Conservation (phyloP, 257 asterid genomes). For the Primulina huaijiensis region DNA sequence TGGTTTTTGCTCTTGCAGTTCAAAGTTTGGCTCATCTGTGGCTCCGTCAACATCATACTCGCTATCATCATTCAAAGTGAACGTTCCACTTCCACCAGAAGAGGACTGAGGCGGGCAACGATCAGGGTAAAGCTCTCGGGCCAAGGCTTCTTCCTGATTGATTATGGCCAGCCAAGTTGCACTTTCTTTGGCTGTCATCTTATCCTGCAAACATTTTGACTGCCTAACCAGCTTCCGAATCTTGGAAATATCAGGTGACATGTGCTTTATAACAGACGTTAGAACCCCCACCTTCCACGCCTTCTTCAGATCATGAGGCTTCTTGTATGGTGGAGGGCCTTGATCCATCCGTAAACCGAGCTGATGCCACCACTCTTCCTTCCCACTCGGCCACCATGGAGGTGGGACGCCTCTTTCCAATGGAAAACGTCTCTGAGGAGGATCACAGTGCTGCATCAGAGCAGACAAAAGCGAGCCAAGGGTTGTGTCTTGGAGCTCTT, state of each 20-base stretch:
- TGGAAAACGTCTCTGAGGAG: constrained; percentile 32
- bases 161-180: constrained; percentile 29
- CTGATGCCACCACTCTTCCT: constrained; percentile 32
- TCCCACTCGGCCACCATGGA: constrained; percentile 32
- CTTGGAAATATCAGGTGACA: constrained; percentile 30
- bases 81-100: constrained; percentile 22
- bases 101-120: constrained; percentile 23
- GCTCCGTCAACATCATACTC: constrained; percentile 31
- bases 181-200: constrained; percentile 32
- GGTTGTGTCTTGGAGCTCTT: constrained; percentile 29
- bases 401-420: constrained; percentile 27
- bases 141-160: constrained; percentile 27
- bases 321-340: constrained; percentile 31
- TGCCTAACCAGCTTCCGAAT: constrained; percentile 30
- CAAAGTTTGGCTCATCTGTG: constrained; percentile 20
- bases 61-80: constrained; percentile 20
- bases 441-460: constrained; percentile 31
- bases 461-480: constrained; percentile 29
- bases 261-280: constrained; percentile 28
- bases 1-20: constrained; percentile 30
- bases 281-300: constrained; percentile 31
- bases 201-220: constrained; percentile 30
- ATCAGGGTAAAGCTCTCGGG: constrained; percentile 31
- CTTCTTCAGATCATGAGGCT: constrained; percentile 31
- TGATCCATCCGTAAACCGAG: constrained; percentile 26